phyloP scores from a whole-genome alignment of 805 yeast species.

The Starmera amethionina region DNA sequence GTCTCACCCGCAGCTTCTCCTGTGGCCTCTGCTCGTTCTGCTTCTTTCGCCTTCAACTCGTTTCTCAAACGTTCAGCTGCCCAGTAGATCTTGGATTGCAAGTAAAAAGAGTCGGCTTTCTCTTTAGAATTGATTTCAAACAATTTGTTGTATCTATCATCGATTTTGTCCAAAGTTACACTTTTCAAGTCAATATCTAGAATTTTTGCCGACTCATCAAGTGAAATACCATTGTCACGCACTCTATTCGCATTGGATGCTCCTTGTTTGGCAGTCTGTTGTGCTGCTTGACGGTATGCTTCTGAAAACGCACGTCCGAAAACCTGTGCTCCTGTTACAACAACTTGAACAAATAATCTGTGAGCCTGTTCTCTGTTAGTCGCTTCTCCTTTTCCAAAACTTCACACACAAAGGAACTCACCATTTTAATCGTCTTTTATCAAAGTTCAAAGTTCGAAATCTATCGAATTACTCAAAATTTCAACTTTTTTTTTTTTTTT shows the following conservation, averaged over 20 bases:
- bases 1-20: conserved; percentile 6
- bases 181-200: conserved; percentile 61
- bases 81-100: conserved; percentile 87
- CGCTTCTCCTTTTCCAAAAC: too few relatives aligned
- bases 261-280: conserved; percentile 73
- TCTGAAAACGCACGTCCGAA: conserved; percentile 95
- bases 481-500: too few relatives aligned
- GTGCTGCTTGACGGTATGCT: conserved; percentile 94
- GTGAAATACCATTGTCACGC: conserved; percentile 60
- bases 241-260: conserved; percentile 37
- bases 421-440: too few relatives aligned
- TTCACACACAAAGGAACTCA: not conserved
- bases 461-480: too few relatives aligned
- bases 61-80: conserved; percentile 86
- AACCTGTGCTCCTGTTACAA: conserved; percentile 90
- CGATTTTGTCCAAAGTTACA: conserved; percentile 49
- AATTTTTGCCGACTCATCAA: conserved; percentile 88
- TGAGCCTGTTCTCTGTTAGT: conserved; percentile 51
- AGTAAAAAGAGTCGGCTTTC: conserved; percentile 90
- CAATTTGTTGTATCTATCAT: conserved; percentile 67
- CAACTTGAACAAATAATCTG: conserved; percentile 79
- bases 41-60: conserved; percentile 57
- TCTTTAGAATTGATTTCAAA: conserved; percentile 88
- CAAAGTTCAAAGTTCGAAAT: too few relatives aligned
- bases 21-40: conserved; percentile 19